A percentile compares a stretch with the other conserved stretches of the same genome.
Evolutionary conservation across 2,329 filamentous ascomycete genomes (phyloP).

Genomic region (Cordyceps tenuipes): DNA sequence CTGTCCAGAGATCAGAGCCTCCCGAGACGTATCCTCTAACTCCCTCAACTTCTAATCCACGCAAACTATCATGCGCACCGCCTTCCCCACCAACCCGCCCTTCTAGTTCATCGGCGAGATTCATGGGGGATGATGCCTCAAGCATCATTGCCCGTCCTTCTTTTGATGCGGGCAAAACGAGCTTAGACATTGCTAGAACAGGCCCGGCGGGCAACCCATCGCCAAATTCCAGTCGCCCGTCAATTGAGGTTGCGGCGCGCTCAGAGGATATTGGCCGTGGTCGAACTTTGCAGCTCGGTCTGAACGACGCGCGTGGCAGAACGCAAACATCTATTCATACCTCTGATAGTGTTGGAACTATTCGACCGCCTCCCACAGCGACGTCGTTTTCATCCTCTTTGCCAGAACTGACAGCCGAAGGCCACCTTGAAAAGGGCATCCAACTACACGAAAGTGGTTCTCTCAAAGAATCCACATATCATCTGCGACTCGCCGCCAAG

Average conservation of each 20-base stretch:
- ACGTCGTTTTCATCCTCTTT: conserved; percentile 44
- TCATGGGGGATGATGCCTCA: conserved; percentile 29
- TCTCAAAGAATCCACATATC: conserved; percentile 90
- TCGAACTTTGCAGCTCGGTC: conserved; percentile 30
- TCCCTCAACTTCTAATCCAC: conserved; percentile 38
- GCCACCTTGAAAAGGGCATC: conserved; percentile 86
- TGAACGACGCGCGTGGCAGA: conserved; percentile 34
- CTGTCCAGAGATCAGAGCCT: conserved; percentile 59
- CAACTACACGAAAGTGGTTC: conserved; percentile 81
- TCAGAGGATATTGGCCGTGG: conserved; percentile 44
- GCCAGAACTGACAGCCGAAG: conserved; percentile 69
- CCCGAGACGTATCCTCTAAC: conserved; percentile 41
- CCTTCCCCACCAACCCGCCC: conserved; percentile 55
- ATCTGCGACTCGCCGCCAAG: conserved; percentile 80
- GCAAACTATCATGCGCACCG: conserved; percentile 39
- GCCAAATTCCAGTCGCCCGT: conserved; percentile 36
- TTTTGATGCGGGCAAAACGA: conserved; percentile 41
- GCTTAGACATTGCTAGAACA: conserved; percentile 34
- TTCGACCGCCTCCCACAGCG: conserved; percentile 32
- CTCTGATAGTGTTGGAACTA: conserved; percentile 47
- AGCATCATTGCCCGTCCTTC: conserved; percentile 36
- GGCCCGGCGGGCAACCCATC: conserved; percentile 34
- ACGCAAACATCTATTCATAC: conserved; percentile 41
- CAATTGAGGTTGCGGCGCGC: conserved; percentile 33
- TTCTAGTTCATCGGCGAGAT: conserved; percentile 43